Base-by-base conservation (phyloP, 164 flowering plant genomes). In the Stephania cephalantha region DNA sequence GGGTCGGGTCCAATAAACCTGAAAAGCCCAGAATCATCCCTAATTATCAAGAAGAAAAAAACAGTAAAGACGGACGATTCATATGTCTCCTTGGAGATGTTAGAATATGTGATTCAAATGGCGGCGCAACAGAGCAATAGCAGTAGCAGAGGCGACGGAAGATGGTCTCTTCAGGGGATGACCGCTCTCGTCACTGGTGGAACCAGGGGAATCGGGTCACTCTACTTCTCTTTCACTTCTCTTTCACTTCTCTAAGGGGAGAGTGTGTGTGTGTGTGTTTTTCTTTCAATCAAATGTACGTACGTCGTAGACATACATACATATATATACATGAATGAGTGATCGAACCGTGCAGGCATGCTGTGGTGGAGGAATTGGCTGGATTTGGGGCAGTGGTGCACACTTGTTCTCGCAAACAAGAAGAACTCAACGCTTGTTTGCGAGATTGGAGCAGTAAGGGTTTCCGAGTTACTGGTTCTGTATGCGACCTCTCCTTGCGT, bases 151-250 rank as follows among this genome's bases (percentile, higher is more conserved):
- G 58, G 46, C 15, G 45, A n/a, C 7, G 35, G 68, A 10, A 69
- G 87, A 77, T 85, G 85, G 87, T 80, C 84, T 46, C 78, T 85
- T 15, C 12, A 69, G 4, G 84, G 84, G 20, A 79, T 73, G 77
- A 83, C 83, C 0, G 87, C 85, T 69, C 84, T 85, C 4, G 87
- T 83, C 75, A 85, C 87, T 50, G 87, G 87, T 45, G 87, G 87
- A 73, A 85, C 87, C 65, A 78, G 82, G 65, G 87, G 87, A 70
- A 85, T 85, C 42, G 87, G 87, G 87, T 85, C 61, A 8, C 25
- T 64, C 45, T 12, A 44, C 42, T 12, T 52, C 9, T 45, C 25
- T 25, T 25, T 25, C 25, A 25, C 25, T 25, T 25, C 25, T 25
- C 25, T 0, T 25, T 25, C 25, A 0, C 25, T 25, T 25, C 25